These are phyloP conservation scores for Cladosporium sp. DNA, from an alignment of 2,329 filamentous ascomycete genomes.

Conservation along the genomic window DNA sequence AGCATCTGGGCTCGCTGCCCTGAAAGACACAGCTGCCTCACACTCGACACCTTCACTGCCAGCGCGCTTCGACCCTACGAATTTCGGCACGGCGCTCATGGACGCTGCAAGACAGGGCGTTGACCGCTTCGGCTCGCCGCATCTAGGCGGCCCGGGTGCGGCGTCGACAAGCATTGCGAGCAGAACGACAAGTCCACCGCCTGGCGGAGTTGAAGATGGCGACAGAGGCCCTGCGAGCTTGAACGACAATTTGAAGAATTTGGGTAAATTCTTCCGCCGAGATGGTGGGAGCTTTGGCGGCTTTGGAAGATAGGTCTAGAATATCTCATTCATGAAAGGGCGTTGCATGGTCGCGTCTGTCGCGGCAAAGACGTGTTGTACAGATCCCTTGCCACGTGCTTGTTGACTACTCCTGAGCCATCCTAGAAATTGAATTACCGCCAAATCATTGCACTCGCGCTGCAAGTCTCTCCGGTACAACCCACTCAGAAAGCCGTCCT, in stretches of 20 bases:
- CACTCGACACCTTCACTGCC: conserved; percentile 42
- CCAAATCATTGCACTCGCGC: too few relatives aligned
- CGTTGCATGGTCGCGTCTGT: neutral
- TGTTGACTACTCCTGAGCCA: neutral
- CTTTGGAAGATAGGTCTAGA: conserved; percentile 25
- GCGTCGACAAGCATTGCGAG: conserved; percentile 34
- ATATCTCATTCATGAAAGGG: neutral
- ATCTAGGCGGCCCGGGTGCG: conserved; percentile 38
- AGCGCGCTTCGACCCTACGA: conserved; percentile 71
- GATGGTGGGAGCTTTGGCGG: conserved; percentile 69
- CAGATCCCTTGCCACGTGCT: neutral
- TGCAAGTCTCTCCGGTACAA: too few relatives aligned
- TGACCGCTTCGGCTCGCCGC: conserved; percentile 69
- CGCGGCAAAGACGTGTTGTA: too few relatives aligned
- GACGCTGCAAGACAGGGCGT: conserved; percentile 84
- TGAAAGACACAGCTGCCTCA: conserved; percentile 29
- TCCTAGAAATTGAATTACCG: too few relatives aligned
- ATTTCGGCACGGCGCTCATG: conserved; percentile 82
- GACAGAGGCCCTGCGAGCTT: conserved; percentile 62
- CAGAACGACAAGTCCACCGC: conserved; percentile 34
- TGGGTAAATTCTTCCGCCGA: conserved; percentile 92
- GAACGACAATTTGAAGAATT: conserved; percentile 91
- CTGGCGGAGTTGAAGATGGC: conserved; percentile 30
- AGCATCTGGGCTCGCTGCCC: conserved; percentile 41
- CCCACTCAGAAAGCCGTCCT: conserved; percentile 22